Evolutionary conservation across 768 basidiomycete genomes (phyloP), one percentile per base, ranked within the genome.

Genomic region (Exidia glandulosa): DNA sequence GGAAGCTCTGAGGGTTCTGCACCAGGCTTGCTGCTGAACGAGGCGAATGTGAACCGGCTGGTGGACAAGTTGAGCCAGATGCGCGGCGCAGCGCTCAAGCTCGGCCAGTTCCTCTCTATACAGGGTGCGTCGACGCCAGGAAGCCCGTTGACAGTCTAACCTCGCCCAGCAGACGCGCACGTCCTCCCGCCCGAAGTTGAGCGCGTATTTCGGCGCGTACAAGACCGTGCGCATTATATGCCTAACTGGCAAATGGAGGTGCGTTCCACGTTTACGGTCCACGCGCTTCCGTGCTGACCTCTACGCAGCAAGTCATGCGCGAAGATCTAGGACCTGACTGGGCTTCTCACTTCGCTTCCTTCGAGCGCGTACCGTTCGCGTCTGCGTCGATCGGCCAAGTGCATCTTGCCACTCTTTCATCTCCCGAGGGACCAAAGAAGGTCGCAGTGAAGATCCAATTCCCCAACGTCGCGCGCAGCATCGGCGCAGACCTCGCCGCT

Each of bases 211-310:
- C 82, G 92, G 57, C 77, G 87, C 31, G 94, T 99, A 0, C 95
- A 98, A 69, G 90, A 95, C 64, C 85, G 87, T 65, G 95, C 95
- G 1, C 92, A 99, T 71, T 97, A 97, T 70, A 99, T 99, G 95
- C 95, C 95, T 0, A 88, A 95, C 65, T 94, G 89, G 88, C 95
- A 99, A 69, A 88, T 97, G 85, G 89, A 94, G 82, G 94, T 91
- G 16, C 23, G 73, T 68, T 3, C 5, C 4, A 30, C 10, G 32
- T 19, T 25, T 48, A 2, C 41, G 23, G 5, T 23, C 1, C 19
- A 13, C 16, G 19, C 41, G 1, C 6, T 45, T 30, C 54, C 41
- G 50, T 45, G 60, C 32, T 60, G 23, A 3, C 41, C 27, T 57
- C 30, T 41, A 7, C 29, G 4, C 64, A 83, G 81, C 67, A 83